Conservation (phyloP, 805 yeast genomes). For the Candida succiphila region DNA sequence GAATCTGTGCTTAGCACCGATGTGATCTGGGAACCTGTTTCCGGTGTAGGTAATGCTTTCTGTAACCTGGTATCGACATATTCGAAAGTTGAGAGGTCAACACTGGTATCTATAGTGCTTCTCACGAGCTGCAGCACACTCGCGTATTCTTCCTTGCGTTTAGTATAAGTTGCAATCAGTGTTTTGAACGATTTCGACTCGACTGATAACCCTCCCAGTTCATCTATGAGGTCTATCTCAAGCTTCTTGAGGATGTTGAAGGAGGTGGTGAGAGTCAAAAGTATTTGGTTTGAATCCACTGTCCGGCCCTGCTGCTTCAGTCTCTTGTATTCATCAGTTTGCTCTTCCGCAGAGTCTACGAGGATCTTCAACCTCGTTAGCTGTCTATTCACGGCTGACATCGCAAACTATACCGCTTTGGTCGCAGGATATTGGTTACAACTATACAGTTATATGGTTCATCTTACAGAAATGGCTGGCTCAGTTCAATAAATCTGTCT, state of each 20-base stretch:
- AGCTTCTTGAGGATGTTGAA: slow-evolving; percentile 9
- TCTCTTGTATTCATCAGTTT: neutral
- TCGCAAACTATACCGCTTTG: neutral
- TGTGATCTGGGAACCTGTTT: no score
- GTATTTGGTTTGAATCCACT: neutral
- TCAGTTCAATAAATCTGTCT: no score
- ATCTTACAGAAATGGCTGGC: no score
- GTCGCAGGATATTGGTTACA: no score
- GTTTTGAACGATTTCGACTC: neutral
- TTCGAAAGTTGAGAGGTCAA: neutral
- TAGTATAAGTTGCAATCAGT: neutral
- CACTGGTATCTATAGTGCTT: no score
- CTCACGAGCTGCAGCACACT: neutral
- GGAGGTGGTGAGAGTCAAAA: neutral
- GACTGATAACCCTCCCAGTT: neutral
- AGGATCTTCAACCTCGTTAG: neutral
- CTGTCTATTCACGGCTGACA: neutral
- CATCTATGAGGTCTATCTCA: slow-evolving; percentile 7
- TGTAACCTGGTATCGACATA: neutral
- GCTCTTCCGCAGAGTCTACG: neutral
- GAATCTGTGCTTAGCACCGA: no score
- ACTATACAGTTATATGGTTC: no score
- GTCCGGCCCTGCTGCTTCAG: neutral
- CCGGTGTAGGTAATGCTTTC: neutral
- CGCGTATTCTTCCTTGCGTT: neutral